Base-by-base conservation (phyloP, 768 basidiomycete species). In the Termitomyces sp. region DNA sequence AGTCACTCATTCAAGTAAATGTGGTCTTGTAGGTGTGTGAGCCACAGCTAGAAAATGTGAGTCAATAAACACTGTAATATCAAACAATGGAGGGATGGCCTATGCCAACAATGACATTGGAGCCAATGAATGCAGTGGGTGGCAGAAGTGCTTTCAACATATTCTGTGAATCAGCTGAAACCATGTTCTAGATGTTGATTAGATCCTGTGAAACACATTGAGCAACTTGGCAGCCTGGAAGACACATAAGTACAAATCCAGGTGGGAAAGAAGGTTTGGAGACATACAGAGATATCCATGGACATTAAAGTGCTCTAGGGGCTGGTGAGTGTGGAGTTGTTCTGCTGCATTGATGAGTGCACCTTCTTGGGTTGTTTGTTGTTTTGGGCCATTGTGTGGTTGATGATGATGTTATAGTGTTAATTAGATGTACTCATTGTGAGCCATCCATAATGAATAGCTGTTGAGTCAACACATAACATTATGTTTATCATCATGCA, bases 11-110 rank as follows among this genome's bases (percentile, higher is more conserved):
- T 80, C 82, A 86, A 78, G 65, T 73, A 82, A 2, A 87, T 68
- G 55, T 88, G 86, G 65, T 86, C 86, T 67, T 88, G 84, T 59
- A 84, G n/a, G 85, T 2, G 84, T 85, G 49, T 74, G 80, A 18
- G 81, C 75, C 0, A 84, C 84, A 42, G 84, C 77, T 39, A 84
- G 71, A 62, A 87, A 81, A 66, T 83, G 81, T 2, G 83, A 67
- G 56, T 83, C 83, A 38, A 74, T 79, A 69, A 88, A 84, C 4
- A 84, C 59, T 9, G 72, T 53, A 0, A 69, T 70, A 57, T 81
- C 76, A 8, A 83, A 60, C 62, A 18, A 58, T 62, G 22, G 75
- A 74, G 11, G 80, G 81, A 64, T 83, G 81, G 55, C 74, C 70
- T 5, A 63, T 55, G 32, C 75, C 76, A 11, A 81, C 61, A 16